phyloP scores from a whole-genome alignment of 2,329 filamentous ascomycete species.

The Pseudogymnoascus sp. region DNA sequence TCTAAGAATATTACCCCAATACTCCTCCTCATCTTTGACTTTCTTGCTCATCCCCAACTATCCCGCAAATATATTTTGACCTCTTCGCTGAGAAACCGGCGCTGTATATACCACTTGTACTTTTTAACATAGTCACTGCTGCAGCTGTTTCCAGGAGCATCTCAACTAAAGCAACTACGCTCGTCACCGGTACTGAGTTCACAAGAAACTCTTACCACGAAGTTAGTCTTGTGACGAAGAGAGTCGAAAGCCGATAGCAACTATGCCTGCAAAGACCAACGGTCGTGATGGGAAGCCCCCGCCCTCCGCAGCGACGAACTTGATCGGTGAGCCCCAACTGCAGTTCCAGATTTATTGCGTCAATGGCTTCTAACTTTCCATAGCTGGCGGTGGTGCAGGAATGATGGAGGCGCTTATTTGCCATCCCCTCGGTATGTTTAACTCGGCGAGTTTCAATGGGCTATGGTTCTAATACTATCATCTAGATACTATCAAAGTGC shows the following conservation, averaged over 20 bases:
- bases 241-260: neutral
- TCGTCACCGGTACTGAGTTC: neutral
- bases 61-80: neutral
- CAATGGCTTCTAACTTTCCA: slow-evolving; percentile 12
- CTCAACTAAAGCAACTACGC: neutral
- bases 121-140: neutral
- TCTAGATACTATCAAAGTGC: slow-evolving; percentile 92
- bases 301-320: slow-evolving; percentile 78
- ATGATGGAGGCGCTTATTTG: slow-evolving; percentile 99
- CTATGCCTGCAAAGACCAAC: slow-evolving; percentile 55
- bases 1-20: slow-evolving; percentile 6
- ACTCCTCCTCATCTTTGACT: slow-evolving; percentile 1
- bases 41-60: slow-evolving; percentile 3
- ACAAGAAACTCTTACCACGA: neutral
- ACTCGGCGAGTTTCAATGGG: neutral
- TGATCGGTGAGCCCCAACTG: slow-evolving; percentile 62
- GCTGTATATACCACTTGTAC: slow-evolving; percentile 6
- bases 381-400: slow-evolving; percentile 90
- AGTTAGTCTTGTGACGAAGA: slow-evolving; percentile 2
- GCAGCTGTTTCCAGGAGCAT: neutral
- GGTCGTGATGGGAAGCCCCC: slow-evolving; percentile 61
- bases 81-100: slow-evolving; percentile 3
- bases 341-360: slow-evolving; percentile 9
- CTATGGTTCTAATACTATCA: slow-evolving; percentile 16
- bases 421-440: slow-evolving; percentile 73